A percentile compares a stretch with the other conserved stretches of the same genome.
Evolutionary conservation across 106 monocot species (phyloP).

Genomic region (Ottelia alismoides): DNA sequence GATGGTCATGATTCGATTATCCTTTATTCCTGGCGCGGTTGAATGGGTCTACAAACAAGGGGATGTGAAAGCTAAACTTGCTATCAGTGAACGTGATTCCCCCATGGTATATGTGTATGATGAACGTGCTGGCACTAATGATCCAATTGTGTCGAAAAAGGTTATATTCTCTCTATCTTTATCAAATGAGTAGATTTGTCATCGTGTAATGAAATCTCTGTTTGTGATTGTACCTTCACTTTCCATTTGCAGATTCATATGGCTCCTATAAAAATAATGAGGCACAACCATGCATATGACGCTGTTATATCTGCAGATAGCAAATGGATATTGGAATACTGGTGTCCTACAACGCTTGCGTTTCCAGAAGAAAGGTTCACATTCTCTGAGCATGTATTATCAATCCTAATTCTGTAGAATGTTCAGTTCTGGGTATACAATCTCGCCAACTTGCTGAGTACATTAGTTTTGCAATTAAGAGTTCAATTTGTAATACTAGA

Average conservation of each 20-base stretch:
- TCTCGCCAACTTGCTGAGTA: no score
- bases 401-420: no score
- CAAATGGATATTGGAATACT: constrained; percentile 86
- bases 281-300: constrained; percentile 68
- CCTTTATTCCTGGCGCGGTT: constrained; percentile 61
- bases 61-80: constrained; percentile 87
- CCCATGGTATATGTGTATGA: constrained; percentile 74
- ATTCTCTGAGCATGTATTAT: no score
- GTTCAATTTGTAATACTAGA: no score
- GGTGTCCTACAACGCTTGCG: constrained; percentile 70
- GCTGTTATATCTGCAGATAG: constrained; percentile 76
- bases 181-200: no score
- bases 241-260: no score
- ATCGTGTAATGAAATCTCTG: no score
- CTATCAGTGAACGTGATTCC: constrained; percentile 65
- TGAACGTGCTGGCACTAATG: constrained; percentile 66
- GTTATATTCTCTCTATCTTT: no score
- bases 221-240: no score
- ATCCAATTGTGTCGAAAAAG: constrained; percentile 76
- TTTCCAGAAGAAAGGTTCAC: constrained; percentile 77
- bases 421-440: no score
- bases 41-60: constrained; percentile 93
- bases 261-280: constrained; percentile 73
- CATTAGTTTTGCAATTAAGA: no score
- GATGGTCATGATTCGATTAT: constrained; percentile 94